Evolutionary conservation across 2,329 filamentous ascomycete genomes (phyloP), one percentile per base, ranked within the genome.

Genomic region (Ustulina deusta): DNA sequence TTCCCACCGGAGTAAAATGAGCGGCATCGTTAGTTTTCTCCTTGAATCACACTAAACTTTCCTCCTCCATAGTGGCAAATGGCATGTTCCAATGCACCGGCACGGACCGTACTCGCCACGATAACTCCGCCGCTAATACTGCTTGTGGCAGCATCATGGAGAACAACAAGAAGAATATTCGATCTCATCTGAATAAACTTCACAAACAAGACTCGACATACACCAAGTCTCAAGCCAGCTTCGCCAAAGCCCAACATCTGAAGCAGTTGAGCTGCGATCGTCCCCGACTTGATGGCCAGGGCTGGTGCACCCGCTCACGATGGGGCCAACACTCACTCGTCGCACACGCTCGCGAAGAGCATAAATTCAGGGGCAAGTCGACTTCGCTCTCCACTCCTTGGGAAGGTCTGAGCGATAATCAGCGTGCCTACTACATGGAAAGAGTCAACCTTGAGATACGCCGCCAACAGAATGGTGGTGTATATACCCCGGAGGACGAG

Each of bases 161-260:
- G 3, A 66, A 46, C 6, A 38, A 32, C 4, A 7, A 11, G 17
- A 6, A 22, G 3, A 36, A n/a, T 40, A 66, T 66, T 17, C 36
- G 17, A 2, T 63, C 46, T 1, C 63, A 66, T 36, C 3, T 66
- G 3, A 46, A 44, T 54, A 63, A 63, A 20, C 15, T 44, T 13
- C 52, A 62, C 27, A 46, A 25, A 20, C n/a, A 17, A 3, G 4
- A 60, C 2, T 59, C 52, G 6, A 22, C 10, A 4, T 63, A 51
- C 34, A n/a, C 48, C 20, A 25, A 13, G 22, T 51, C 44, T 42
- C 54, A 52, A 32, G 54, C 61, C 6, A 36, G 36, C 44, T n/a
- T 32, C 11, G 34, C 54, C 27, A 52, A 36, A 25, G 6, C 22
- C 49, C 25, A 36, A 9, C 34, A 34, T n/a, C 52, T 29, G 2